Evolutionary conservation across 2,329 filamentous ascomycete species (phyloP).

Genomic region (Fusarium sp.): DNA sequence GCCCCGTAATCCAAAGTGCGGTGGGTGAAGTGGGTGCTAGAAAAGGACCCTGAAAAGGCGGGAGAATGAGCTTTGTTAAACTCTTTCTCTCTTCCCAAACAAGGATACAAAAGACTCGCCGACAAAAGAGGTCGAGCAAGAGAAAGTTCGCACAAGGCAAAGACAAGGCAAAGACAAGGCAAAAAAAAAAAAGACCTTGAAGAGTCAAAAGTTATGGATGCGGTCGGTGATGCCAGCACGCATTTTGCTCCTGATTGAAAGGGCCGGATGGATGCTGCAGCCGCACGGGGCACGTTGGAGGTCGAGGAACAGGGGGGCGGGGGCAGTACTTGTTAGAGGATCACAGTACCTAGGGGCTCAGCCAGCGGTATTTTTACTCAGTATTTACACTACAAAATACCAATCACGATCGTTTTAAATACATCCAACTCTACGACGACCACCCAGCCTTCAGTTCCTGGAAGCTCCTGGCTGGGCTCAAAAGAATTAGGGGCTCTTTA

Average conservation of each 20-base stretch:
- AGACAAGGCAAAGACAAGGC: conserved; percentile 39
- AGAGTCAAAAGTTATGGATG: conserved; percentile 43
- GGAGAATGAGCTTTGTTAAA: conserved; percentile 30
- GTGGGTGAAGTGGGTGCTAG: conserved; percentile 17
- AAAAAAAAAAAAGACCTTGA: conserved; percentile 41
- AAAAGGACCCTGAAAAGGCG: conserved; percentile 35
- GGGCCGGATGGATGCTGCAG: conserved; percentile 45
- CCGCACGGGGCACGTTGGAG: conserved; percentile 44
- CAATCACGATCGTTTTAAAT: background rate
- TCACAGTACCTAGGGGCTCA: conserved; percentile 29
- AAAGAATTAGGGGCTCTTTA: conserved; percentile 45
- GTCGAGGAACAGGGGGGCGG: conserved; percentile 42
- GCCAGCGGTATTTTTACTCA: conserved; percentile 13
- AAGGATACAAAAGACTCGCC: conserved; percentile 35
- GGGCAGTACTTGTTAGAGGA: conserved; percentile 37
- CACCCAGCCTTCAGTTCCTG: conserved; percentile 40
- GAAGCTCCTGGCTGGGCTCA: conserved; percentile 40
- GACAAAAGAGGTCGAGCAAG: conserved; percentile 44
- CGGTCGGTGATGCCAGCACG: conserved; percentile 51
- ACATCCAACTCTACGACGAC: conserved; percentile 31
- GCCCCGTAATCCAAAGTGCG: conserved; percentile 36
- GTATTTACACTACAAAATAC: conserved; percentile 4
- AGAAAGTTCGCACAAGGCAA: conserved; percentile 38
- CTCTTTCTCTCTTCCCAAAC: conserved; percentile 29
- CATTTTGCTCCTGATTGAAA: conserved; percentile 51